Percentiles rank a stretch among this genome's conserved stretches.
Conservation (phyloP, 805 yeast species). For the Wickerhamomyces strasburgensis region DNA sequence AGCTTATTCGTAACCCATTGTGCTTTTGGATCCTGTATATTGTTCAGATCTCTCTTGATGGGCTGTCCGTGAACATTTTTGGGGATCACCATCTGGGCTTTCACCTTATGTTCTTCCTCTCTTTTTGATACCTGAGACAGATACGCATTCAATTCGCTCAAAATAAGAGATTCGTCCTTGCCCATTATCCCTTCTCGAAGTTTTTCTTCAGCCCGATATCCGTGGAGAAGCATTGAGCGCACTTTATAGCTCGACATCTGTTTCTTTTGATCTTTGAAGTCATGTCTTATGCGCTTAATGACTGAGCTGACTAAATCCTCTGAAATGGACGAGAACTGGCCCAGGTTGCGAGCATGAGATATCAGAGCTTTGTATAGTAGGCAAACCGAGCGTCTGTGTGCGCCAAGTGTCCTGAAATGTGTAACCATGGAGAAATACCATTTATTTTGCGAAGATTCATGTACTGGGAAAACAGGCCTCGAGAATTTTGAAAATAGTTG, state of each 20-base stretch:
- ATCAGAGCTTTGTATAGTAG: conserved; percentile 27
- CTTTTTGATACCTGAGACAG: background rate
- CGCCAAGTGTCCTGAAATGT: conserved; percentile 25
- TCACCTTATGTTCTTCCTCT: background rate
- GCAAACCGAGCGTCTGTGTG: conserved; percentile 28
- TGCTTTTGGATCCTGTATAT: conserved; percentile 13
- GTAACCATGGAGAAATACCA: conserved; percentile 20
- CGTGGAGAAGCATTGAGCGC: conserved; percentile 6
- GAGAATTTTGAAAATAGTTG: no score
- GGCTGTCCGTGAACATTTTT: conserved; percentile 9
- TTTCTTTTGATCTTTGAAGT: conserved; percentile 11
- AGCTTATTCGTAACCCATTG: conserved; percentile 15
- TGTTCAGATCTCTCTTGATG: conserved; percentile 16
- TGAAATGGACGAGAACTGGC: background rate
- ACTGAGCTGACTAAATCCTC: background rate
- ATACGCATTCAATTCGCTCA: background rate
- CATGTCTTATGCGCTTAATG: conserved; percentile 1
- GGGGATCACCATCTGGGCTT: conserved; percentile 2
- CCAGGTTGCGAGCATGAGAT: conserved; percentile 21
- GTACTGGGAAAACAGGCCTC: background rate
- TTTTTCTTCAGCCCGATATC: conserved; percentile 12
- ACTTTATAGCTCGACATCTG: conserved; percentile 20
- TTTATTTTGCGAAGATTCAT: background rate
- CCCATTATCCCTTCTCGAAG: conserved; percentile 7
- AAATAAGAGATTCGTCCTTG: background rate